Conservation (phyloP, 345 rosid species). For the Eucalyptus shirleyi region DNA sequence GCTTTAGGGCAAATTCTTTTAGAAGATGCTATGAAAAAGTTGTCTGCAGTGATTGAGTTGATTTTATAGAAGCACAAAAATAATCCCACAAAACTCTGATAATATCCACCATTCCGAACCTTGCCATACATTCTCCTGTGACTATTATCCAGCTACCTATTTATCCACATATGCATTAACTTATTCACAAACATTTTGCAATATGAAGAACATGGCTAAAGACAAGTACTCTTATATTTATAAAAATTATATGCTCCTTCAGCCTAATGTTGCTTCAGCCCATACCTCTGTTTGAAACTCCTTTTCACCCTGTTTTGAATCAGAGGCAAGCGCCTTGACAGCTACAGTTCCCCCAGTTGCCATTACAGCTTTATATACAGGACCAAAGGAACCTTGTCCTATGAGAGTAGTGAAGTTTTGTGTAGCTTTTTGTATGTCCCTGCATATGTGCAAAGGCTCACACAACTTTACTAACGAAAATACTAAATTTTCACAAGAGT, state of each 20-base stretch:
- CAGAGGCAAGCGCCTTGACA: slow-evolving; percentile 84
- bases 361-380: slow-evolving; percentile 78
- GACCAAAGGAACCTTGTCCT: slow-evolving; percentile 96
- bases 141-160: neutral
- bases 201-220: neutral
- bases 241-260: neutral
- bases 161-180: neutral
- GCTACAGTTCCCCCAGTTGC: slow-evolving; percentile 59
- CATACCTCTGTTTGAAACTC: slow-evolving; percentile 95
- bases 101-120: neutral
- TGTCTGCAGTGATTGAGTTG: neutral
- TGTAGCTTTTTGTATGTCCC: slow-evolving; percentile 96
- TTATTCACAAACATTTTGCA: neutral
- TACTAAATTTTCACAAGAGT: neutral
- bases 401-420: slow-evolving; percentile 63
- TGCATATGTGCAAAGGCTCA: slow-evolving; percentile 3
- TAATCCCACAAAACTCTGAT: neutral
- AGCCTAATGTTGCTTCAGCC: neutral
- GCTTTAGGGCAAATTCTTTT: neutral
- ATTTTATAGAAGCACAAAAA: neutral
- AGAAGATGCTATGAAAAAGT: neutral
- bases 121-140: neutral
- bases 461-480: neutral
- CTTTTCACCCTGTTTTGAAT: slow-evolving; percentile 84
- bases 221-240: neutral